Conservation (phyloP, 805 yeast species). For the Lipomyces mesembrius region DNA sequence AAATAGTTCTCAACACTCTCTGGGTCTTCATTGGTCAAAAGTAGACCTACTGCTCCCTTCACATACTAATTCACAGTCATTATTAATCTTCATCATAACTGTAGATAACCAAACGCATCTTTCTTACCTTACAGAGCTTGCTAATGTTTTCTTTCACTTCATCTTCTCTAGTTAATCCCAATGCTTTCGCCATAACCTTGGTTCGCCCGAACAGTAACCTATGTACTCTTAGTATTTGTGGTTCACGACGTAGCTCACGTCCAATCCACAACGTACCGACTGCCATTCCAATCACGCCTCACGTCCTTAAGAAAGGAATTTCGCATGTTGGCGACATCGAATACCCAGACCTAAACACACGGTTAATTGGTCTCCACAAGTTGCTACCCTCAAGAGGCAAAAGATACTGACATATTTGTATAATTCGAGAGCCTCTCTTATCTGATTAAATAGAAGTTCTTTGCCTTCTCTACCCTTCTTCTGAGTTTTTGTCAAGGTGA, state of each 20-base stretch:
- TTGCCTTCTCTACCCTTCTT: constrained; percentile 94
- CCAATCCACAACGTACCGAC: constrained; percentile 48
- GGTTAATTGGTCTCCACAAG: neutral
- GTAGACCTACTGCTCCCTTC: constrained; percentile 79
- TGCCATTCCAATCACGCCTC: constrained; percentile 90
- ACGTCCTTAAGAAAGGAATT: constrained; percentile 94
- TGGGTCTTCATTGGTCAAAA: constrained; percentile 87
- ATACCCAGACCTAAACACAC: constrained; percentile 62
- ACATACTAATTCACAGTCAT: constrained; percentile 16
- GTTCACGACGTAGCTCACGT: neutral
- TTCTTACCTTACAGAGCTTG: constrained; percentile 62
- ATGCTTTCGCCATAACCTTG: constrained; percentile 88
- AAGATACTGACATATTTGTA: constrained; percentile 58
- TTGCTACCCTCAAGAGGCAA: neutral
- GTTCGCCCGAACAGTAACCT: constrained; percentile 86
- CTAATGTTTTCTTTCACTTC: constrained; percentile 87
- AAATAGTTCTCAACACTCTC: constrained; percentile 91
- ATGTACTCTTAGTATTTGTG: neutral
- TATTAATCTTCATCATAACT: constrained; percentile 30
- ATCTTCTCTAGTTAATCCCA: constrained; percentile 84
- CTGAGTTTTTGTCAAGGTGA: constrained; percentile 93
- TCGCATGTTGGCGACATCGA: constrained; percentile 88
- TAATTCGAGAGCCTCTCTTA: constrained; percentile 78
- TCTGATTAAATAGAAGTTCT: constrained; percentile 86
- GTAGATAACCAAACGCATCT: neutral